Conservation (phyloP, 164 flowering plant genomes). For the Sextonia rubra region DNA sequence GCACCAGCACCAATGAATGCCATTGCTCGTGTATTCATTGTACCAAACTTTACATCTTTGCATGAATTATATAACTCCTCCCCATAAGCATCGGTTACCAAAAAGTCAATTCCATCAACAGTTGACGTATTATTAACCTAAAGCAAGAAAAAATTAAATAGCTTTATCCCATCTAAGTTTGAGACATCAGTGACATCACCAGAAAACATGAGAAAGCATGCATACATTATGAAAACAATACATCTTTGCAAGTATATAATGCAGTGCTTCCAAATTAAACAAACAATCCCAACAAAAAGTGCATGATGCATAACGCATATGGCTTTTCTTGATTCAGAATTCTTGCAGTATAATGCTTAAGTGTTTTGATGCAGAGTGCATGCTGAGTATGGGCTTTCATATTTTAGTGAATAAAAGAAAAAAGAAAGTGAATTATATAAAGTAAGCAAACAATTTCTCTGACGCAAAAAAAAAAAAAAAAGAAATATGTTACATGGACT, state of each 20-base stretch:
- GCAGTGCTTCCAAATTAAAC: not conserved
- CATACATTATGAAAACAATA: not conserved
- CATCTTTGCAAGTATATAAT: not conserved
- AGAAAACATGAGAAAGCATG: not conserved
- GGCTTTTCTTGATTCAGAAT: no score
- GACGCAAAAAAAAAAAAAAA: no score
- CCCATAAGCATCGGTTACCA: conserved; percentile 76
- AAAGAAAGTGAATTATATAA: no score
- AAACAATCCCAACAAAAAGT: no score
- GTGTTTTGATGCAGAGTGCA: no score
- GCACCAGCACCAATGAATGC: conserved; percentile 95
- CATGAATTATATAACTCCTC: conserved; percentile 86
- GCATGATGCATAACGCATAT: no score
- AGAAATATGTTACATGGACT: no score
- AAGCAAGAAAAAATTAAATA: conserved; percentile 8
- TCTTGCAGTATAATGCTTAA: no score
- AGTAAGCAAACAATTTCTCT: no score
- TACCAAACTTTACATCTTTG: conserved; percentile 98
- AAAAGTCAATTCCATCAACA: conserved; percentile 82
- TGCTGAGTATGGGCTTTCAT: no score
- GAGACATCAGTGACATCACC: not conserved
- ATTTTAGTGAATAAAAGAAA: no score
- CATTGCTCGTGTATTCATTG: conserved; percentile 83
- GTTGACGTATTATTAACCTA: conserved; percentile 76
- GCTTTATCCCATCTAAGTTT: not conserved